Percentiles rank a stretch among this genome's conserved stretches.
Evolutionary conservation across 805 yeast genomes (phyloP).

Genomic region (Candida silvatica): DNA sequence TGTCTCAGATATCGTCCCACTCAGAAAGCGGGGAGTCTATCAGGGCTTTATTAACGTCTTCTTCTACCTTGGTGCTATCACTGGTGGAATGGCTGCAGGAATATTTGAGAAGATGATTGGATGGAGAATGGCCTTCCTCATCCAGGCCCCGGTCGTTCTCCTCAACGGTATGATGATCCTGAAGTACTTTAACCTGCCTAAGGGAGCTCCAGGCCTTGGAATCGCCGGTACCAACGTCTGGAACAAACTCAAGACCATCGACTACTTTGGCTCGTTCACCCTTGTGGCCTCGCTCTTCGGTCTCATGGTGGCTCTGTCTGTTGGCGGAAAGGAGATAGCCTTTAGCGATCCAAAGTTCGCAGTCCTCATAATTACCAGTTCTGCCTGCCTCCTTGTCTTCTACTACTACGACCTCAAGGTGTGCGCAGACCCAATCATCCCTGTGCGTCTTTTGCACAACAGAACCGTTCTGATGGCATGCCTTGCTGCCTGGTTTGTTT

Average conservation of each 20-base stretch:
- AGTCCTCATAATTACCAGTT: conserved; percentile 33
- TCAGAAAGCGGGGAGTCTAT: conserved; percentile 67
- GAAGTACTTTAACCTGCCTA: conserved; percentile 4
- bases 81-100: conserved; percentile 62
- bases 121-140: conserved; percentile 57
- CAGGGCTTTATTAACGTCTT: conserved; percentile 79
- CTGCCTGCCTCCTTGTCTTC: conserved; percentile 26
- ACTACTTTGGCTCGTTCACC: conserved; percentile 34
- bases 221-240: not conserved
- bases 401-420: conserved; percentile 14
- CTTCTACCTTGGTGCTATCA: conserved; percentile 66
- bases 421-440: conserved; percentile 48
- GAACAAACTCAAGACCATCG: conserved; percentile 4
- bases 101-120: conserved; percentile 39
- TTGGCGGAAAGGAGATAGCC: not conserved
- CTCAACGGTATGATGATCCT: conserved; percentile 29
- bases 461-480: conserved; percentile 59
- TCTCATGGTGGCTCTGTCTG: conserved; percentile 5
- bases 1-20: conserved; percentile 65
- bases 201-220: not conserved
- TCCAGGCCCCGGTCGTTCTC: conserved; percentile 33
- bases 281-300: conserved; percentile 15
- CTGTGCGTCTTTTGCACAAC: conserved; percentile 43
- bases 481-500: conserved; percentile 50
- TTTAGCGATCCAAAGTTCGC: conserved; percentile 10